Evolutionary conservation across 2,329 filamentous ascomycete genomes (phyloP), one percentile per base, ranked within the genome.

Genomic region (Fusarium mundagurra): DNA sequence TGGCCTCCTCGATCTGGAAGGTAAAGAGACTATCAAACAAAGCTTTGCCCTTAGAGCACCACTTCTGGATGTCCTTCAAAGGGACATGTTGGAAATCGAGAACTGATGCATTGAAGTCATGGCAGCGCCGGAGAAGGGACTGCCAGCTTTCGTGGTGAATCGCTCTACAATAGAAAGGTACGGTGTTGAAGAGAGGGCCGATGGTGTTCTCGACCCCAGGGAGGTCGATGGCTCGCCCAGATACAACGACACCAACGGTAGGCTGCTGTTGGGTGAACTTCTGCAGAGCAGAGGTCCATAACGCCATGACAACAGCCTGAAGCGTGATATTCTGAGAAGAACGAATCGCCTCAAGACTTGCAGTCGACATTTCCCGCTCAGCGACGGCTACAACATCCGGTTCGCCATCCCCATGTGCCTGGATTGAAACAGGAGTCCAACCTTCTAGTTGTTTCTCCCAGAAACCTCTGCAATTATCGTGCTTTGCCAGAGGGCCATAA

Each of bases 151-250:
- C 84, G 1, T 81, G 78, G 1, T 80, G 72, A 12, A 82, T 69
- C 20, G 88, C 73, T 11, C 83, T 79, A 39, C 91, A 82, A 62
- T 89, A 87, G 79, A 93, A 94, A 0, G 95, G 94, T 3, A 98
- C 85, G 0, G 95, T 98, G 79, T 98, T 98, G 87, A 98, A 97
- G 27, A 98, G 84, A 0, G 96, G 95, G 0, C 95, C 96, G 47
- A 96, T 88, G 2, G 93, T 89, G 29, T 86, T 79, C 53, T 95
- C 92, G 5, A 91, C 88, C 5, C 86, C 86, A 13, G 92, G 87
- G 18, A 94, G 83, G 48, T 93, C 89, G 9, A 97, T 88, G 0
- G 91, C 89, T 67, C 95, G 88, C 2, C 95, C 96, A 12, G 95
- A 96, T 0, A 94, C 88, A 18, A 98, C 88, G 27, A 97, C 84